These are phyloP conservation scores for Talaromyces sp. DNA, from an alignment of 2,329 filamentous ascomycete genomes.

Conservation along the genomic window DNA sequence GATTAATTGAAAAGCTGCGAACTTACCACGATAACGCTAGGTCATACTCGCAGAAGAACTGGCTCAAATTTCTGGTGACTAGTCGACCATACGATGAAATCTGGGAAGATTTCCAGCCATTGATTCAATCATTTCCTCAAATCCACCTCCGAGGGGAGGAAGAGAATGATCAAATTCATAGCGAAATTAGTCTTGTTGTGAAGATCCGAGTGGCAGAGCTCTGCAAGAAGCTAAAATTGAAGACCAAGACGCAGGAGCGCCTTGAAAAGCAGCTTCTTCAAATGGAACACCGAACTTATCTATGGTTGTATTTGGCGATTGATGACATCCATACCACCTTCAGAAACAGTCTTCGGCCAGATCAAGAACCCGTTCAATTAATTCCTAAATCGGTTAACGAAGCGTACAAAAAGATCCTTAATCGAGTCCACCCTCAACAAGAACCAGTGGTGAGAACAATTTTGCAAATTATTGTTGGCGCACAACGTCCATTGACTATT, in stretches of 20 bases:
- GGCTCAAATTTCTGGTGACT: constrained; percentile 32
- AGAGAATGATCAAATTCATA: constrained; percentile 14
- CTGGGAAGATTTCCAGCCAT: constrained; percentile 9
- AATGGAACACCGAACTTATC: constrained; percentile 33
- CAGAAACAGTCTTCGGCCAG: constrained; percentile 15
- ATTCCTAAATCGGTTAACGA: constrained; percentile 17
- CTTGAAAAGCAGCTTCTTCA: constrained; percentile 23
- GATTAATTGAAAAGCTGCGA: constrained; percentile 20
- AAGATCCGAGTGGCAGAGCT: constrained; percentile 13
- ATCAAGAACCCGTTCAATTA: constrained; percentile 13
- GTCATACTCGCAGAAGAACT: too few species aligned
- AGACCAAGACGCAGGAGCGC: constrained; percentile 8
- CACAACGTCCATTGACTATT: constrained; percentile 12
- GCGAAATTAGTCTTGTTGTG: constrained; percentile 22
- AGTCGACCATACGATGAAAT: constrained; percentile 20
- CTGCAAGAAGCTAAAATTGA: constrained; percentile 14
- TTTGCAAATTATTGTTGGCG: constrained; percentile 15
- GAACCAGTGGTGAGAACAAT: constrained; percentile 8
- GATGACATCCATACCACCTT: constrained; percentile 20
- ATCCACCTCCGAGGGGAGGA: constrained; percentile 16
- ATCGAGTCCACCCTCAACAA: constrained; percentile 1
- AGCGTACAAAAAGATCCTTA: constrained; percentile 16
- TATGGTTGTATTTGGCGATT: constrained; percentile 35
- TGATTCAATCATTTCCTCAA: constrained; percentile 8
- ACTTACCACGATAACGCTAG: too few species aligned